Percentiles rank a stretch among this genome's conserved stretches.
These are phyloP conservation scores for Ambrosia trifida DNA, from an alignment of 129 eudicot genomes.

Conservation along the genomic window DNA sequence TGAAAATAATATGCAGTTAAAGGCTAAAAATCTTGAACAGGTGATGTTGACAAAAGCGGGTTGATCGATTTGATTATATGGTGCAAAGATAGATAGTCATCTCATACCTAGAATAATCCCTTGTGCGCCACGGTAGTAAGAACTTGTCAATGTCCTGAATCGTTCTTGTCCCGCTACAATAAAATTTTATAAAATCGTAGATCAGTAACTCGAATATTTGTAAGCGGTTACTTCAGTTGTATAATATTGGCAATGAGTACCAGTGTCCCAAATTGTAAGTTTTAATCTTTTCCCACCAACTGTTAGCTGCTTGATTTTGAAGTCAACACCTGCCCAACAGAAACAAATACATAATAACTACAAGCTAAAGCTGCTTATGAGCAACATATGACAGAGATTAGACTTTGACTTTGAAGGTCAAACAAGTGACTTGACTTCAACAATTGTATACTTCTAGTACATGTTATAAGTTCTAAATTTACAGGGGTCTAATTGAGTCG, in stretches of 20 bases:
- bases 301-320: slow-evolving; percentile 69
- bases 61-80: too few relatives aligned
- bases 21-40: not conserved
- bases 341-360: slow-evolving; percentile 11
- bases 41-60: not conserved
- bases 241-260: slow-evolving; percentile 33
- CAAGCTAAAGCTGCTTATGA: slow-evolving; percentile 2
- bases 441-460: too few relatives aligned
- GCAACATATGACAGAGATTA: not conserved
- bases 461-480: too few relatives aligned
- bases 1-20: not conserved
- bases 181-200: slow-evolving; percentile 10
- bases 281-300: slow-evolving; percentile 81
- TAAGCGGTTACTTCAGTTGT: not conserved
- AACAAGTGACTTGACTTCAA: slow-evolving; percentile 10
- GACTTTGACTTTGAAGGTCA: slow-evolving; percentile 31
- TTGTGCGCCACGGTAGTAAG: slow-evolving; percentile 94
- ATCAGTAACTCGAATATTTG: not conserved
- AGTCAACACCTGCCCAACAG: slow-evolving; percentile 71
- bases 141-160: slow-evolving; percentile 92
- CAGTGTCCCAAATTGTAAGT: slow-evolving; percentile 97
- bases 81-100: not conserved
- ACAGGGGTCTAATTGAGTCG: too few relatives aligned
- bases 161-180: slow-evolving; percentile 94
- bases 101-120: slow-evolving; percentile 85